phyloP scores from a whole-genome alignment of 257 asterid genomes.

The Phtheirospermum japonicum region DNA sequence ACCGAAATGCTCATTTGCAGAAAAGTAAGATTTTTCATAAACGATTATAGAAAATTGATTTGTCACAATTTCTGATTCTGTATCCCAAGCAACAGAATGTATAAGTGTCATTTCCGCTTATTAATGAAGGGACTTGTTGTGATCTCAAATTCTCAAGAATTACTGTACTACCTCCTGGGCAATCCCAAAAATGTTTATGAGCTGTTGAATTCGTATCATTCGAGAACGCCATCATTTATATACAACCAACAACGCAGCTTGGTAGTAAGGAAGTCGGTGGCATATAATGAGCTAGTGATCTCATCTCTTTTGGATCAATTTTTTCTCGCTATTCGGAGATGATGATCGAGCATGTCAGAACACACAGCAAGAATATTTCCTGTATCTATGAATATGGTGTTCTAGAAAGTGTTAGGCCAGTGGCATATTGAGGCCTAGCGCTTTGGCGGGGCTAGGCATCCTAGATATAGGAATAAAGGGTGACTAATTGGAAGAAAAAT shows the following conservation, averaged over 20 bases:
- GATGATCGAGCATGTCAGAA: not conserved
- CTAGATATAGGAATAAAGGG: not conserved
- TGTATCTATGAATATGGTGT: not conserved
- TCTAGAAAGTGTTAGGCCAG: not conserved
- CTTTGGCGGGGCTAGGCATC: not conserved
- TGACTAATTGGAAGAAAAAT: not conserved
- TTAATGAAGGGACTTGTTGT: not conserved
- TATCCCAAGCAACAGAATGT: not conserved
- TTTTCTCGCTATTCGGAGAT: not conserved
- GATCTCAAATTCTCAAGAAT: not conserved
- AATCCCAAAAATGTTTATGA: not conserved
- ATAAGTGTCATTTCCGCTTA: not conserved
- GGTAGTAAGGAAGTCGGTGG: not conserved
- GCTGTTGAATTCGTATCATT: not conserved
- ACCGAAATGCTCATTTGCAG: constrained; percentile 66
- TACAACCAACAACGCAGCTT: not conserved
- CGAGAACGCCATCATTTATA: not conserved
- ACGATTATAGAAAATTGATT: not conserved
- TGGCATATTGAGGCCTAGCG: not conserved
- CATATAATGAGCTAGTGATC: not conserved
- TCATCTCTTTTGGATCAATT: not conserved
- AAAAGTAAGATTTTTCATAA: constrained; percentile 45
- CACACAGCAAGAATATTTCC: not conserved
- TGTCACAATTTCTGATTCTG: constrained; percentile 6
- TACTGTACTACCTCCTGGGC: not conserved